Base-by-base conservation (phyloP, 192 early-diverging fungal genomes). In the Coemansia sp. region DNA sequence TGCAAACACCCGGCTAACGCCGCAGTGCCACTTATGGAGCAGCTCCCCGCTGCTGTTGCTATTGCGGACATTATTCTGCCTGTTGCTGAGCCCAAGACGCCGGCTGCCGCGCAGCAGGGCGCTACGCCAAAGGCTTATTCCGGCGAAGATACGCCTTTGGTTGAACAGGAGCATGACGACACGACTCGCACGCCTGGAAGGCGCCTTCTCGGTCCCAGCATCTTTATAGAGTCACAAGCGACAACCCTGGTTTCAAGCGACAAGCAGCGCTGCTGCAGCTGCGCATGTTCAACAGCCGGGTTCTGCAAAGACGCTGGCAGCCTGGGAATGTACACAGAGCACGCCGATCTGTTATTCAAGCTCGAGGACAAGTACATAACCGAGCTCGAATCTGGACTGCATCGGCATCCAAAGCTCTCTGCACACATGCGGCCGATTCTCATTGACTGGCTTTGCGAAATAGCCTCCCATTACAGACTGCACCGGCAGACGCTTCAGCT, bases 371-470 rank as follows among this genome's bases (percentile, higher is more conserved):
- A 72, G 52, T 67, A 71, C 56, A 59, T 52, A n/a, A 20, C 55
- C 4, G 69, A 63, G 29, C 66, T 75, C 7, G 66, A 64, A 20
- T 18, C 20, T 14, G 77, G 77, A 14, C 63, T 82, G 51, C 25
- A 59, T n/a, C 60, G 75, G 25, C 84, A 85, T 34, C 68, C 78
- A 25, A 72, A 75, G 62, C 75, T 85, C 55, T 75, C 77, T 8
- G 64, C 49, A 3, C 56, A 75, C 45, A 83, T 85, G 82, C 82
- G 84, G 49, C 82, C 84, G 12, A 83, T 85, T 56, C 72, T 85
- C 11, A 73, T 85, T 3, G 84, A 85, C 64, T 85, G 84, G 84
- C 73, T 85, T 49, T 68, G 80, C 64, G 84, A 85, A 66, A 81
- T 83, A 5, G 77, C 72, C 2, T 70, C 81, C 8, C 81, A 85